Base-by-base conservation (phyloP, 257 asterid species). In the Verbascum thapsus region DNA sequence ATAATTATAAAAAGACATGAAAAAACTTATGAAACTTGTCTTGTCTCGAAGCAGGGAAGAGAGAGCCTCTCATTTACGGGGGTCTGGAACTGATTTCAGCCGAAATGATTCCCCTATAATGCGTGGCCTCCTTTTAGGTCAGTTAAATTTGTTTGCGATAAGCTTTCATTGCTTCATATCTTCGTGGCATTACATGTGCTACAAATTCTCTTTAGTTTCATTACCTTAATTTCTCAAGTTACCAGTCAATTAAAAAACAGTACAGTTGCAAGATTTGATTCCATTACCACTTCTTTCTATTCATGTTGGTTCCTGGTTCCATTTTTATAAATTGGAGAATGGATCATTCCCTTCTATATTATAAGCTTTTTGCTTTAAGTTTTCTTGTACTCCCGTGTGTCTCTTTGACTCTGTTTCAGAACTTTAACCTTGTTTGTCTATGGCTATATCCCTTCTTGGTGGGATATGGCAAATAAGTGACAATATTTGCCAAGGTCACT, bases 41-140 rank as follows among this genome's bases (percentile, higher is more conserved):
- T 84, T 88, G 88, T 89, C 86, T 89, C 86, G 72, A 80, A 89
- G 95, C 96, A 89, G 96, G 96, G 79, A 81, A 84, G 83, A 82
- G 78, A 83, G 94, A 81, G 95, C 86, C 95, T 89, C 91, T 89
- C 94, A 72, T 82, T 78, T 84, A 80, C 80, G 89, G 95, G 95
- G 91, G 96, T 88, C 91, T 83, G 88, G 91, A 78, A 82, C 90
- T 77, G 95, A 81, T 86, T 89, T 86, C 88, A 67, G 95, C 91
- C 83, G 94, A 86, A 86, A 82, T 82, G 96, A 81, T 79, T 76
- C 88, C 96, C 85, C 85, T 86, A 81, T 80, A 86, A 76, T 84
- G 87, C 85, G 76, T 86, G 92, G 89, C 86, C 87, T 82, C 87
- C 76, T 70, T 45, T 78, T 88, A 84, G 95, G 96, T 89, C 95